Evolutionary conservation across 1,139 yeast species (phyloP), one percentile per base, ranked within the genome.

Genomic region (Blastobotrys apis): DNA sequence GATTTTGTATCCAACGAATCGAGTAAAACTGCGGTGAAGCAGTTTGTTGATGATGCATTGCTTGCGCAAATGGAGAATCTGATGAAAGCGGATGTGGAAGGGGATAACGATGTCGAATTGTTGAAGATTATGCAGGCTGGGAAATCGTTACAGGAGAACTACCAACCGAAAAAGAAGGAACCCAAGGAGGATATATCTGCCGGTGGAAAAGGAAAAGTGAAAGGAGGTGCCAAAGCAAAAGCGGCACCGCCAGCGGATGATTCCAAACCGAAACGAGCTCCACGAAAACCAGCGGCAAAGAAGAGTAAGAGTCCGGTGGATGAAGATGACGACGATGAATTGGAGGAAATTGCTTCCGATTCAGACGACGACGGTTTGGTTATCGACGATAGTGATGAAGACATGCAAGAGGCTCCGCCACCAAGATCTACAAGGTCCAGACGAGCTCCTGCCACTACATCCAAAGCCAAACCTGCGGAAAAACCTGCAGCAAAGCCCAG

Each of bases 1-100:
- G 75, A 73, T 47, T 84, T 78, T 60, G 80, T 92, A 5, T 13
- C n/a, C 21, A 88, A 84, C 35, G 84, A 85, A 53, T 97, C 88
- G 50, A 96, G 90, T 56, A 84, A 83, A 56, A 69, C 71, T 38
- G 78, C 90, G 0, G 67, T 92, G 44, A 78, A 77, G 46, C 75
- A 74, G 36, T 87, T 82, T 60, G 80, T 92, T 6, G 82, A 81
- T 40, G 68, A 68, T 17, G 87, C 90, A 48, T 69, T 88, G 47
- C 73, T 71, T 20, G 72, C 72, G 36, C 94, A 86, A 54, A 72
- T 84, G 19, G 69, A 75, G 33, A 66, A 77, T 47, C 66, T 90
- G 44, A 63, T 80, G 47, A 66, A 72, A 17, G 17, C 37, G 12
- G n/a, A 40, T 15, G 62, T 68, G 39, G 69, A 67, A 9, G 66